phyloP scores from a whole-genome alignment of 495 filamentous ascomycete genomes.

The Penicillium cinerascens region DNA sequence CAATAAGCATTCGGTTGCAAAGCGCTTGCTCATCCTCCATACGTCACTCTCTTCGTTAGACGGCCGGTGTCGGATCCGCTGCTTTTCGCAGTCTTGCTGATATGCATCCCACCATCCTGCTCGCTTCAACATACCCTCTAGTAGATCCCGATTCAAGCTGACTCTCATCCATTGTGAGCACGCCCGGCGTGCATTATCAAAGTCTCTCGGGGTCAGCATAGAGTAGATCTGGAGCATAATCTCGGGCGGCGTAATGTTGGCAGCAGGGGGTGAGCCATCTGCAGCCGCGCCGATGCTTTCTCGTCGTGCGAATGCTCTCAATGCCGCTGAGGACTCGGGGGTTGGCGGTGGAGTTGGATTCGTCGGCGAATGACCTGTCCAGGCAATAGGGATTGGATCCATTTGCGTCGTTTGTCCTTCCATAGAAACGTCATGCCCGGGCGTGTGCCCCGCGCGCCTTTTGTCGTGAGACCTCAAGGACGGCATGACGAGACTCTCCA shows the following conservation, averaged over 20 bases:
- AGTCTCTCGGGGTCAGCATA: constrained; percentile 55
- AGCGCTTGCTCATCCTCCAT: constrained; percentile 56
- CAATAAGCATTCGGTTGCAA: constrained; percentile 60
- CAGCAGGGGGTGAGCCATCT: constrained; percentile 16
- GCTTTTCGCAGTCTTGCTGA: constrained; percentile 31
- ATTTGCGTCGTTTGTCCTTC: neutral
- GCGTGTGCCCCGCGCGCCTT: constrained; percentile 3
- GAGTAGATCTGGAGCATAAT: constrained; percentile 58
- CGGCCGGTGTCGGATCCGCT: constrained; percentile 11
- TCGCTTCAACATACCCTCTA: constrained; percentile 51
- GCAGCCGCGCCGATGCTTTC: neutral
- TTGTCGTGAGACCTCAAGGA: constrained; percentile 13
- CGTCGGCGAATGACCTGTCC: neutral
- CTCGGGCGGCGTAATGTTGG: constrained; percentile 55
- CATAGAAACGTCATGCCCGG: neutral
- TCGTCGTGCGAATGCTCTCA: neutral
- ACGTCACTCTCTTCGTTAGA: constrained; percentile 36
- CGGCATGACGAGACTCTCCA: constrained; percentile 17
- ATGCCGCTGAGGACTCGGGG: neutral
- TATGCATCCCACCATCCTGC: constrained; percentile 59
- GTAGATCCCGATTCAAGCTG: constrained; percentile 52
- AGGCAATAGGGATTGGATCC: neutral
- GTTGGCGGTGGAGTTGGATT: neutral
- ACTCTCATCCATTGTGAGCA: constrained; percentile 65
- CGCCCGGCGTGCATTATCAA: constrained; percentile 62